Conservation (phyloP, 2,329 filamentous ascomycete species). For the Claviceps cyperi region DNA sequence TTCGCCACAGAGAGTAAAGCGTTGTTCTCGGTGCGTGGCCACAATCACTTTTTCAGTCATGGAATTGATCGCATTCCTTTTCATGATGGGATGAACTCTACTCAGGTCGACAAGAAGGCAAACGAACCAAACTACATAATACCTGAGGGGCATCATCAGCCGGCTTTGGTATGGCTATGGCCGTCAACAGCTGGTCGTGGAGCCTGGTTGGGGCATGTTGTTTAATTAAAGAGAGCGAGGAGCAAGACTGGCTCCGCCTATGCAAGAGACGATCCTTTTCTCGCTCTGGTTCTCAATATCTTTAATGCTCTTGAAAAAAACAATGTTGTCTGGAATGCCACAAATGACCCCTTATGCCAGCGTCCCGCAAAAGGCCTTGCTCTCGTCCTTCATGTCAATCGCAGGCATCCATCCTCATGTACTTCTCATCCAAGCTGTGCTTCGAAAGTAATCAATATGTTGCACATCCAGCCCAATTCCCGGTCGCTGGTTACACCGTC, state of each 20-base stretch:
- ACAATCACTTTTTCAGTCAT: no score
- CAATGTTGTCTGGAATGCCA: no score
- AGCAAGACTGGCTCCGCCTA: not conserved
- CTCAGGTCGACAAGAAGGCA: no score
- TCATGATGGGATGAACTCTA: no score
- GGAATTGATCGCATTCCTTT: no score
- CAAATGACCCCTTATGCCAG: not conserved
- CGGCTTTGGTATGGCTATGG: constrained; percentile 27
- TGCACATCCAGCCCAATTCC: not conserved
- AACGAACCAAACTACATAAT: constrained; percentile 21
- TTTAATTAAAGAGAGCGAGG: not conserved
- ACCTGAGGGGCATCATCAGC: constrained; percentile 35
- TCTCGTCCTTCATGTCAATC: not conserved
- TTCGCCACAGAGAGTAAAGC: no score
- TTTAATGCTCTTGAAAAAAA: no score
- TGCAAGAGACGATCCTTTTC: not conserved
- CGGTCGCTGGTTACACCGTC: not conserved
- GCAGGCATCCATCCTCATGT: not conserved
- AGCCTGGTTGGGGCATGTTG: not conserved
- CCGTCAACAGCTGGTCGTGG: no score
- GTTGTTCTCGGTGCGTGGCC: no score
- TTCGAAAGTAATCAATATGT: not conserved
- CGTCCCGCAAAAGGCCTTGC: not conserved
- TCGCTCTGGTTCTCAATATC: not conserved
- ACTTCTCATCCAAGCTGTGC: not conserved